phyloP scores from a whole-genome alignment of 108 stramenopile genomes.

The Fragilaria radians region DNA sequence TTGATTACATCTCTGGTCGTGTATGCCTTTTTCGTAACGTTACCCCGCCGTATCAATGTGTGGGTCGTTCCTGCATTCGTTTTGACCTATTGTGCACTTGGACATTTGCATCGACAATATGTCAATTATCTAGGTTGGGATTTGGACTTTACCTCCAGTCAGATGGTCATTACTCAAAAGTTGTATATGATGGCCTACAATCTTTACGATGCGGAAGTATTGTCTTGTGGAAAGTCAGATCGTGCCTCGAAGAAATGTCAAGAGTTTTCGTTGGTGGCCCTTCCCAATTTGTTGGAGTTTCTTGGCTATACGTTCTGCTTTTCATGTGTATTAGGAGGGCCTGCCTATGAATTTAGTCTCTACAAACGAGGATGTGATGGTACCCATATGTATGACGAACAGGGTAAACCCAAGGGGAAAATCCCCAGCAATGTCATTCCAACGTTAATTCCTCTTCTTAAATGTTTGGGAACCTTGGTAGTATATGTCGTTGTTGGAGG shows the following conservation, averaged over 20 bases:
- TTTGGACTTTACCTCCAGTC: slow-evolving; percentile 93
- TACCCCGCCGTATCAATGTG: slow-evolving; percentile 65
- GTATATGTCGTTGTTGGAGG: slow-evolving; percentile 62
- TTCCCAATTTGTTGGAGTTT: slow-evolving; percentile 87
- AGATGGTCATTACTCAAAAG: slow-evolving; percentile 96
- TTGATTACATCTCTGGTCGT: slow-evolving; percentile 81
- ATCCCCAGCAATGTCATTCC: slow-evolving; percentile 75
- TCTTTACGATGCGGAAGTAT: slow-evolving; percentile 84
- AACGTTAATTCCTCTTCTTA: slow-evolving; percentile 62
- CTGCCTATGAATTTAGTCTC: slow-evolving; percentile 76
- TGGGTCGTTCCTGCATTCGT: slow-evolving; percentile 80
- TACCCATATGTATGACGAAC: slow-evolving; percentile 49
- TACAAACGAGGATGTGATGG: slow-evolving; percentile 77
- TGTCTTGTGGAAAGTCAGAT: slow-evolving; percentile 51
- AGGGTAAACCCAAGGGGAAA: slow-evolving; percentile 68
- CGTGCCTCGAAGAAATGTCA: slow-evolving; percentile 80
- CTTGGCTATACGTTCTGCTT: slow-evolving; percentile 96
- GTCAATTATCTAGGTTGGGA: slow-evolving; percentile 95
- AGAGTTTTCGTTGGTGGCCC: slow-evolving; percentile 62
- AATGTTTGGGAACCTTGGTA: slow-evolving; percentile 62
- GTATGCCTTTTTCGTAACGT: slow-evolving; percentile 75
- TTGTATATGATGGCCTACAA: slow-evolving; percentile 96
- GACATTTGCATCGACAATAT: slow-evolving; percentile 93
- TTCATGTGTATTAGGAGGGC: slow-evolving; percentile 87
- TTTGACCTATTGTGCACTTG: slow-evolving; percentile 82